Evolutionary conservation across 148 eudicot genomes (phyloP).

Genomic region (Camellia granthamiana): DNA sequence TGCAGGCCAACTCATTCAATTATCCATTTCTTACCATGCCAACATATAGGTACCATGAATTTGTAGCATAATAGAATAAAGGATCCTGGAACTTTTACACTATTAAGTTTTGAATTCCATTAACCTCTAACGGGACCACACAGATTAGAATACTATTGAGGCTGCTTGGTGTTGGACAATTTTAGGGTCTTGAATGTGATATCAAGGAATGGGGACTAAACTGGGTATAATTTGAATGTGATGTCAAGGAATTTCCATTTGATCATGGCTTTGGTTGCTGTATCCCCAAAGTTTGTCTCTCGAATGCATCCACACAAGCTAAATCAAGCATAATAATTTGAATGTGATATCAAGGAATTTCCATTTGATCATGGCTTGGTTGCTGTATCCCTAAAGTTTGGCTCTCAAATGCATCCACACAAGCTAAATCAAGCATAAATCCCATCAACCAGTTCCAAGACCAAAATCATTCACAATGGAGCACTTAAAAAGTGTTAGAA

Average conservation of each 20-base stretch:
- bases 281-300: no score
- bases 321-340: no score
- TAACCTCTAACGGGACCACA: neutral
- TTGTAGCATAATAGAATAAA: neutral
- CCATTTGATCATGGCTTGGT: no score
- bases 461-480: neutral
- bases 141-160: neutral
- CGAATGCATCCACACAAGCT: no score
- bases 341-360: no score
- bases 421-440: neutral
- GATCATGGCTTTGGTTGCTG: no score
- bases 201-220: no score
- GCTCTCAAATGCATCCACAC: neutral
- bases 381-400: neutral
- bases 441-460: neutral
- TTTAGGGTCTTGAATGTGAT: no score
- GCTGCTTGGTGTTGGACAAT: no score
- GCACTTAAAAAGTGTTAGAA: neutral
- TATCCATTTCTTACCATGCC: neutral
- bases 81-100: neutral
- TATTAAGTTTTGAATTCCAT: neutral
- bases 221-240: no score
- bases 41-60: neutral
- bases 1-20: neutral
- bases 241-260: no score